These are phyloP conservation scores for Fusarium liriodendri DNA, from an alignment of 2,329 filamentous ascomycete species.

Conservation along the genomic window DNA sequence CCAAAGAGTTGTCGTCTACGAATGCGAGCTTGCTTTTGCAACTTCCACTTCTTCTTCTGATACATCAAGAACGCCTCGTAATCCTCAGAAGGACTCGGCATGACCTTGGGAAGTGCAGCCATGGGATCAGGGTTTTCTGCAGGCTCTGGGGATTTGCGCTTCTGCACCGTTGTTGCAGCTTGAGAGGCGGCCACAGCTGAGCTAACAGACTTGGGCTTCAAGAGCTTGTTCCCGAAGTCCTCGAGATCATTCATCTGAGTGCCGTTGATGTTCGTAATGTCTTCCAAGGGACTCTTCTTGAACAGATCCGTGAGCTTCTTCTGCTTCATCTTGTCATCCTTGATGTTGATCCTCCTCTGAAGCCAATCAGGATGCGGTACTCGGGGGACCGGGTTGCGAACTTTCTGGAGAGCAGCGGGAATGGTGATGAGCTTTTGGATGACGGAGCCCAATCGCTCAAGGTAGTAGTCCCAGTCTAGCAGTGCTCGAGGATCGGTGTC, in stretches of 20 bases:
- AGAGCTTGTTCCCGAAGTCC: slow-evolving; percentile 78
- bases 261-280: slow-evolving; percentile 75
- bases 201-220: slow-evolving; percentile 72
- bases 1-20: slow-evolving; percentile 93
- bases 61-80: slow-evolving; percentile 91
- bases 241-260: slow-evolving; percentile 76
- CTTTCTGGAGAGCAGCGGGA: slow-evolving; percentile 93
- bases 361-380: slow-evolving; percentile 98
- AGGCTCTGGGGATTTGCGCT: slow-evolving; percentile 79
- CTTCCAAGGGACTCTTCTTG: slow-evolving; percentile 75
- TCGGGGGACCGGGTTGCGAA: slow-evolving; percentile 92
- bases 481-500: slow-evolving; percentile 91
- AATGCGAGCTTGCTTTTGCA: slow-evolving; percentile 90
- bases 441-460: slow-evolving; percentile 94
- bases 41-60: slow-evolving; percentile 99
- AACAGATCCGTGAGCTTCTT: slow-evolving; percentile 95
- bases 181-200: slow-evolving; percentile 68
- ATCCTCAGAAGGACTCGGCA: slow-evolving; percentile 87
- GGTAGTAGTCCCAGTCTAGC: slow-evolving; percentile 97
- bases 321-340: slow-evolving; percentile 98
- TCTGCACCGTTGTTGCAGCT: slow-evolving; percentile 62
- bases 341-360: slow-evolving; percentile 90
- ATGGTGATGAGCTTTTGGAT: slow-evolving; percentile 99
- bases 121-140: slow-evolving; percentile 80
- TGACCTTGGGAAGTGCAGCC: slow-evolving; percentile 81